These are phyloP conservation scores for Linum tenue DNA, from an alignment of 345 rosid species.

Conservation along the genomic window DNA sequence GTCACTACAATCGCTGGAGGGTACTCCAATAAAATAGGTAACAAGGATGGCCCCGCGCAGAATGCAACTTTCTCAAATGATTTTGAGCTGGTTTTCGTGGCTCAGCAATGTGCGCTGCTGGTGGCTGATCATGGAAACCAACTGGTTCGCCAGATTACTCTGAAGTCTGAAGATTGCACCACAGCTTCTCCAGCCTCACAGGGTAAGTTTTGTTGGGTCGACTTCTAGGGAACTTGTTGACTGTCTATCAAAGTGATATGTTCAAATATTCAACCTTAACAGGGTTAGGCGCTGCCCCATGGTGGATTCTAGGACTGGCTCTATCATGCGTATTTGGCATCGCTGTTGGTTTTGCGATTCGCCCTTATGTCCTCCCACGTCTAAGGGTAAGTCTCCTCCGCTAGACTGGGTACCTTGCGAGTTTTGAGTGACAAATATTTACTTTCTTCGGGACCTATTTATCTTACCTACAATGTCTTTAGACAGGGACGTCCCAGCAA, in stretches of 20 bases:
- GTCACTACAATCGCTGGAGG: constrained; percentile 65
- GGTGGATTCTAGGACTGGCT: constrained; percentile 29
- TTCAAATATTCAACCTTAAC: constrained; percentile 6
- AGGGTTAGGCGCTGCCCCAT: constrained; percentile 27
- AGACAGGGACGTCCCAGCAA: constrained; percentile 50
- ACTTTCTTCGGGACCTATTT: constrained; percentile 2
- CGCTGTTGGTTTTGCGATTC: constrained; percentile 26
- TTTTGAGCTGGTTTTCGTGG: constrained; percentile 46
- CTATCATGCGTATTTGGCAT: constrained; percentile 36
- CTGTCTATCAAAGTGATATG: background rate
- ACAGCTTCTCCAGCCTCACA: constrained; percentile 28
- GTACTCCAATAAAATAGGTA: constrained; percentile 25
- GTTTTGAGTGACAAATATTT: constrained; percentile 1
- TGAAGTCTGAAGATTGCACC: constrained; percentile 56
- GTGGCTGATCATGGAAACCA: constrained; percentile 54
- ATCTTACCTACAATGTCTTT: constrained; percentile 31
- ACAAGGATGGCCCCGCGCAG: constrained; percentile 54
- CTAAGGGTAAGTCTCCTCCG: constrained; percentile 46
- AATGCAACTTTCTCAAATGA: constrained; percentile 60
- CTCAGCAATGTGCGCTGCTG: constrained; percentile 45
- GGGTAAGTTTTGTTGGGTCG: constrained; percentile 16
- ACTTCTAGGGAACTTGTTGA: background rate
- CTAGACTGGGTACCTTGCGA: background rate
- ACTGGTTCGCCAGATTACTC: constrained; percentile 47
- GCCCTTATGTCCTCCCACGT: constrained; percentile 24